Conservation (phyloP, 2,329 filamentous ascomycete species). For the Teratosphaeria nubilosa region DNA sequence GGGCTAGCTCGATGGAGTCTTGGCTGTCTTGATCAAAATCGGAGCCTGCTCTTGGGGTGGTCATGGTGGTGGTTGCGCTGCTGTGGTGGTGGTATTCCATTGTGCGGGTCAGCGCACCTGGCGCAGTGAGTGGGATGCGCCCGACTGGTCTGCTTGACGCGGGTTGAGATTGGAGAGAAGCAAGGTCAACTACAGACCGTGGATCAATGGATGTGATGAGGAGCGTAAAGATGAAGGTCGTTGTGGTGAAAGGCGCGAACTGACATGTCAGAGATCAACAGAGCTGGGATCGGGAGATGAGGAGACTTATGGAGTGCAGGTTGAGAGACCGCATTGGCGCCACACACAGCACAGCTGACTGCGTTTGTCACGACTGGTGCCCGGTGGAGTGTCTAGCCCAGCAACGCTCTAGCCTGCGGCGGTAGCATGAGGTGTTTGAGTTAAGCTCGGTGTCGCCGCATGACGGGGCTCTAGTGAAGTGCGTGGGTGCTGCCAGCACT, state of each 20-base stretch:
- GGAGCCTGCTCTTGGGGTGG: conserved; percentile 13
- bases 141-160: background rate
- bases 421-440: background rate
- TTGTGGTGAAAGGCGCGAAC: background rate
- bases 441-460: background rate
- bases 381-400: background rate
- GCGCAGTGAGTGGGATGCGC: background rate
- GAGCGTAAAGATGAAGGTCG: background rate
- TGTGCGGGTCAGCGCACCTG: background rate
- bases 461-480: background rate
- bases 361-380: background rate
- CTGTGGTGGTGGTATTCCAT: conserved; percentile 18
- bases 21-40: background rate
- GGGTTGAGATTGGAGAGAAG: no score
- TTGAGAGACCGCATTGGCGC: background rate
- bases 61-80: conserved; percentile 20
- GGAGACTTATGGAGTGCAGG: background rate
- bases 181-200: background rate
- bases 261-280: background rate
- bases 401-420: background rate
- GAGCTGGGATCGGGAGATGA: background rate
- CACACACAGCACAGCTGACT: background rate
- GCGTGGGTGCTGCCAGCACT: background rate
- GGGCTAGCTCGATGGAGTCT: background rate
- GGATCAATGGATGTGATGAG: background rate